A percentile compares a stretch with the other conserved stretches of the same genome.
phyloP scores from a whole-genome alignment of 768 basidiomycete genomes.

The Leucogyrophana mollusca region DNA sequence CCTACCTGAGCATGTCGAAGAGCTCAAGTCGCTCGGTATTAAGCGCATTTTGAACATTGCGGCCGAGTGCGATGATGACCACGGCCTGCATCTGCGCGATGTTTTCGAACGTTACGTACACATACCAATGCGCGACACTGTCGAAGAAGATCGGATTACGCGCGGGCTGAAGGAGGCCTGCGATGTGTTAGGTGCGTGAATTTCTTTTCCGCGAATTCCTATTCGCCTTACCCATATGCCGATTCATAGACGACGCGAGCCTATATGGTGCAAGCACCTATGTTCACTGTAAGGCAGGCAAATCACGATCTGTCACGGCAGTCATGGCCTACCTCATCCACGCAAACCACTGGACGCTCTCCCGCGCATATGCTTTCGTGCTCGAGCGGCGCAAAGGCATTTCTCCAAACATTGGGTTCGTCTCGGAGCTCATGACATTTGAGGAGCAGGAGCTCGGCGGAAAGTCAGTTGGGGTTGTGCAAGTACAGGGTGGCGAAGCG shows the following conservation, averaged over 20 bases:
- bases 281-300: conserved; percentile 96
- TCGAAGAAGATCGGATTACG: conserved; percentile 89
- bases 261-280: conserved; percentile 88
- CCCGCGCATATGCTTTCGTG: conserved; percentile 88
- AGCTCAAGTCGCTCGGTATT: conserved; percentile 74
- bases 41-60: conserved; percentile 91
- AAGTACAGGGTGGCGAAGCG: conserved; percentile 19
- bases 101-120: conserved; percentile 82
- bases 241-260: conserved; percentile 79
- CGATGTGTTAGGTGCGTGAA: conserved; percentile 73
- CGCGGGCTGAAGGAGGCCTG: conserved; percentile 83
- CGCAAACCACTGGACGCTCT: conserved; percentile 94
- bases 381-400: conserved; percentile 91
- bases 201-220: neutral
- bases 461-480: conserved; percentile 32
- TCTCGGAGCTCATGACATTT: conserved; percentile 95
- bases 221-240: neutral
- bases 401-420: conserved; percentile 96
- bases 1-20: conserved; percentile 67
- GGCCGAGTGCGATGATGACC: conserved; percentile 84
- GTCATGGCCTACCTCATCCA: conserved; percentile 98
- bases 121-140: conserved; percentile 93
- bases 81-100: conserved; percentile 62
- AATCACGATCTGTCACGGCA: conserved; percentile 92
- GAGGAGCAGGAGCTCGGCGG: conserved; percentile 87